Conservation (phyloP, 2,329 filamentous ascomycete genomes). For the Endocalyx cinctus region DNA sequence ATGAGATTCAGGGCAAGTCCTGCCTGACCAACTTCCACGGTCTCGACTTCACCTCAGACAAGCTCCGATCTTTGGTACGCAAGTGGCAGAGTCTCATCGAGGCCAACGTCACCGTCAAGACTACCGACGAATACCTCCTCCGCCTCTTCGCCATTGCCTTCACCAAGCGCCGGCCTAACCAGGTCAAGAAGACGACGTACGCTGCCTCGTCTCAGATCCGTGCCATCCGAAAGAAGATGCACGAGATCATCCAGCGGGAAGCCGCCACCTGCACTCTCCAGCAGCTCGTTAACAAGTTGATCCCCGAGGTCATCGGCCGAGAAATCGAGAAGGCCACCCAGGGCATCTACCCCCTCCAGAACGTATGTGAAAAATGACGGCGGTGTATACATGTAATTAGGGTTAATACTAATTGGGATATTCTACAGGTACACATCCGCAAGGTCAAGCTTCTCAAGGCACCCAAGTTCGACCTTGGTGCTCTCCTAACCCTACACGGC, state of each 20-base stretch:
- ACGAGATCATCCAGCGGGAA: slow-evolving; percentile 96
- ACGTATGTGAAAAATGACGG: slow-evolving; percentile 61
- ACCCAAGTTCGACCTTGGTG: slow-evolving; percentile 98
- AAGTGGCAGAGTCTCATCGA: slow-evolving; percentile 99
- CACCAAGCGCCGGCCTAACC: slow-evolving; percentile 98
- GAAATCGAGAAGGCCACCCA: slow-evolving; percentile 99
- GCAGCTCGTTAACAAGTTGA: slow-evolving; percentile 97
- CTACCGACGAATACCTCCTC: slow-evolving; percentile 99
- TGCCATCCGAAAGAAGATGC: slow-evolving; percentile 99
- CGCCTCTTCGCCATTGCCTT: slow-evolving; percentile 98
- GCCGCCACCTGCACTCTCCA: slow-evolving; percentile 89
- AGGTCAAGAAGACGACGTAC: slow-evolving; percentile 99
- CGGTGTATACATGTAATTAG: not conserved
- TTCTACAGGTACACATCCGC: slow-evolving; percentile 86
- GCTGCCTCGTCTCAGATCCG: slow-evolving; percentile 95
- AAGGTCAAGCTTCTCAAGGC: slow-evolving; percentile 99
- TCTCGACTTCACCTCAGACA: slow-evolving; percentile 99
- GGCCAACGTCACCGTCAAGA: slow-evolving; percentile 99
- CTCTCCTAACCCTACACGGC: slow-evolving; percentile 93
- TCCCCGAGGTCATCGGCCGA: slow-evolving; percentile 97
- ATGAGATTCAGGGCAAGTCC: slow-evolving; percentile 99
- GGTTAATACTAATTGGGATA: slow-evolving; percentile 29
- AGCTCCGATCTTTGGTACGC: slow-evolving; percentile 96
- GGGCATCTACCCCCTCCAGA: slow-evolving; percentile 99
- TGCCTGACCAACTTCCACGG: slow-evolving; percentile 99